Base-by-base conservation (phyloP, 345 rosid species). In the Linum trigynum region DNA sequence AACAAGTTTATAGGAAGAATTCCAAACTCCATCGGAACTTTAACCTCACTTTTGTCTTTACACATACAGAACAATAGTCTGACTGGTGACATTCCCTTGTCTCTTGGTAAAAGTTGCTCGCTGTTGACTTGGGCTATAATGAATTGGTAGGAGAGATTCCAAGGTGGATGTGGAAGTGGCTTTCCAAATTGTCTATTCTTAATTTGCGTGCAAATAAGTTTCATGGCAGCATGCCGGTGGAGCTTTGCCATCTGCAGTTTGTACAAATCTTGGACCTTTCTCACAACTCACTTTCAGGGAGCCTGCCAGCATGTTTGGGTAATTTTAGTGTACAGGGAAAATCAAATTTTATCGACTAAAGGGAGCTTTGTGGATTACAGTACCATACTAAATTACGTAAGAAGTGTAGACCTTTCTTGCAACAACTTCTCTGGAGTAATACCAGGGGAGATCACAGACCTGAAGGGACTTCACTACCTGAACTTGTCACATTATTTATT, bases 121-220 rank as follows among this genome's bases (percentile, higher is more conserved):
- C 59, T 62, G 57, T 67, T 14, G 68, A 67, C 64, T 48, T 72
- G 4, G 65, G 71, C 3, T 64, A 58, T 38, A 73, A 73, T 36
- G 53, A 50, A 59, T 45, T 73, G 0, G 39, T 39, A 1, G 76
- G 69, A 36, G 50, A 37, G 37, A 38, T 68, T 38, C 76, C 76
- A 39, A 48, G 48, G 58, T 73, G 76, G 76, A 64, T 63, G 38
- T 65, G 67, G 39, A 69, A 71, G 59, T 61, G 66, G 51, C 62
- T 72, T 55, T 40, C 62, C 2, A 56, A 57, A 4, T 10, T 72
- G 67, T 39, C 55, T 23, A 55, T 72, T 42, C 17, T 72, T 15
- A 1, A 53, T 7, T 9, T 72, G 50, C 38, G 60, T 0, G 68
- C 48, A 38, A 60, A 72, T 63, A 56, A n/a, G 23, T 67, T 72